phyloP scores from a whole-genome alignment of 2,329 filamentous ascomycete genomes.

The Tolypocladium nubicola region DNA sequence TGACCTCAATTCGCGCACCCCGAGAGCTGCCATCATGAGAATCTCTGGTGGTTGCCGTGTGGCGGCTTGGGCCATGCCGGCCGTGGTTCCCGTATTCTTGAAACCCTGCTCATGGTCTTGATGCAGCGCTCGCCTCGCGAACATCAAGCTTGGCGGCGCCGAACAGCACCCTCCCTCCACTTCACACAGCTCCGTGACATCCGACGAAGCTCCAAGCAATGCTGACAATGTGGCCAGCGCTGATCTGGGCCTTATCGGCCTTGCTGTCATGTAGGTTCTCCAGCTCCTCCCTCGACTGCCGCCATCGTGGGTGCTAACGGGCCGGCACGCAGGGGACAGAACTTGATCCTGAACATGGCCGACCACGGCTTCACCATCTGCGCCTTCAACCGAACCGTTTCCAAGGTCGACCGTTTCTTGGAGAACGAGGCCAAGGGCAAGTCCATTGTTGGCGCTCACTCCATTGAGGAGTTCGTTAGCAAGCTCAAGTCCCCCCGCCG shows the following conservation, averaged over 20 bases:
- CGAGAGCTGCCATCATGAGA: slow-evolving; percentile 11
- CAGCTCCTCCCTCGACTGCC: slow-evolving; percentile 4
- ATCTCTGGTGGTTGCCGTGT: slow-evolving; percentile 5
- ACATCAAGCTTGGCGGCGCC: slow-evolving; percentile 59
- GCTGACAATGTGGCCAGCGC: slow-evolving; percentile 54
- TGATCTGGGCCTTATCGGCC: slow-evolving; percentile 87
- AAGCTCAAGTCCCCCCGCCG: slow-evolving; percentile 97
- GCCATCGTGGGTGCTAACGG: slow-evolving; percentile 3
- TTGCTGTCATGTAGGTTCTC: slow-evolving; percentile 72
- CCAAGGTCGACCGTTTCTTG: slow-evolving; percentile 94
- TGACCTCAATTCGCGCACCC: slow-evolving; percentile 25
- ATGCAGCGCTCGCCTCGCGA: slow-evolving; percentile 62
- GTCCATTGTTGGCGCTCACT: slow-evolving; percentile 87
- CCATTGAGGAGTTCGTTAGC: slow-evolving; percentile 83
- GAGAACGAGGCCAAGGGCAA: slow-evolving; percentile 91
- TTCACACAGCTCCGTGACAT: slow-evolving; percentile 10
- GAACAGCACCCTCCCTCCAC: slow-evolving; percentile 24
- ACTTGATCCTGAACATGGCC: slow-evolving; percentile 82
- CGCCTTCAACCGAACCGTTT: slow-evolving; percentile 96
- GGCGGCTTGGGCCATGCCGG: neutral
- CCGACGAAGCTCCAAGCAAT: slow-evolving; percentile 27
- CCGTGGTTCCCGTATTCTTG: slow-evolving; percentile 1
- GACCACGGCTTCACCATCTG: slow-evolving; percentile 93
- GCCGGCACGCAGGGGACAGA: slow-evolving; percentile 51
- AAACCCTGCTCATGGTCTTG: slow-evolving; percentile 24